Evolutionary conservation across 306 rosid genomes (phyloP), one percentile per base, ranked within the genome.

Genomic region (Corylus heterophylla): DNA sequence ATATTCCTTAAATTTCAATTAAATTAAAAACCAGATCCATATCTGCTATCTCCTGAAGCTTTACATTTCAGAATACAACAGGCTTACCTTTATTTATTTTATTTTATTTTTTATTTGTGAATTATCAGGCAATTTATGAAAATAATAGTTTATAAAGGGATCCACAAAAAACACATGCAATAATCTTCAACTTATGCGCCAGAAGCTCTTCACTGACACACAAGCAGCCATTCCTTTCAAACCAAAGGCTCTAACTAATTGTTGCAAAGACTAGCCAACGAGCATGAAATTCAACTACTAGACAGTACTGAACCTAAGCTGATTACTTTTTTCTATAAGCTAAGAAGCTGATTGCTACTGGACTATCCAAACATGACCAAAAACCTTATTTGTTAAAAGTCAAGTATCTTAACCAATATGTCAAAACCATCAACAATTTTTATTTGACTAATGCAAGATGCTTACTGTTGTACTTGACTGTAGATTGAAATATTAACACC

Each of bases 1-100:
- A 79, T 74, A 74, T 84, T 62, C 58, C 71, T 50, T 55, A 64
- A 82, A 69, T 51, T 69, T 66, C 78, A 20, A 39, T 48, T 27
- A 1, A 10, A 3, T 42, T 18, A 12, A 35, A 39, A 39, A 39
- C 4, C 44, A 35, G 42, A 64, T 14, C 13, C 8, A 17, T 12
- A 25, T 35, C 13, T 64, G 12, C 20, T 17, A 64, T 64, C 7
- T 64, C 42, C 16, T 31, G 70, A 37, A 64, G n/a, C 44, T 64
- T 64, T 64, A 16, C 35, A 13, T 64, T 35, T 64, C 31, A 64
- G 17, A 35, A 64, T 64, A 7, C 48, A 31, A 14, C 48, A 64
- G 18, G 16, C 14, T 54, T 54, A 18, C 8, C 6, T 14, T 37
- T 37, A 37, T 37, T 37, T 37, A 37, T 37, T 35, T 35, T 35